Evolutionary conservation across 805 yeast genomes (phyloP), one percentile per base, ranked within the genome.

Genomic region (Clavispora carvajalis): DNA sequence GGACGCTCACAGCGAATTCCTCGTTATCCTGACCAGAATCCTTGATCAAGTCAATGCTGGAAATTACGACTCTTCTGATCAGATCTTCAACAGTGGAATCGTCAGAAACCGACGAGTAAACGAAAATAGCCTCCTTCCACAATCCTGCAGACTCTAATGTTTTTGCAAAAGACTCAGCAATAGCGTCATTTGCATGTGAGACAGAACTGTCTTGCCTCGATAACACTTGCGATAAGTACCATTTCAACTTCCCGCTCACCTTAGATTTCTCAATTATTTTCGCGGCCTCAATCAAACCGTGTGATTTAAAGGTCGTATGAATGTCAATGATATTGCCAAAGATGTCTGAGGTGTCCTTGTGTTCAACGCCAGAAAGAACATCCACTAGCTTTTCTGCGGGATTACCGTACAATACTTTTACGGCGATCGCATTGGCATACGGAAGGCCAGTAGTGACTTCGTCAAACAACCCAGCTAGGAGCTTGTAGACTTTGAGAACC

Each of bases 391-490:
- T 43, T 19, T 44, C 44, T 1, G 41, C 37, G 17, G 48, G 45
- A 34, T 76, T 73, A 7, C 85, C 87, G 59, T 81, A 90, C 54
- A 76, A 77, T n/a, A 89, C 50, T 15, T 69, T 56, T 39, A 85
- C 48, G 1, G 80, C 77, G 23, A 90, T 66, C 18, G 75, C 69
- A 23, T 82, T 66, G 43, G 75, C 70, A 95, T 96, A 85, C 12
- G 82, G 73, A 22, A 85, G 67, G 1, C 71, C 76, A 2, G 61
- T 62, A 3, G 69, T 48, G 13, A 73, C 60, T 4, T 65, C 60
- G 3, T 61, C 55, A 17, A 63, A 53, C 7, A 71, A 63, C 10
- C 86, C 85, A 2, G 84, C 66, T 13, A 90, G 64, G 4, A 90
- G 59, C 45, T 77, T 77, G 59, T 82, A 85, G 1, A 87, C 69